Evolutionary conservation across 768 basidiomycete species (phyloP).

Genomic region (Hygrocybe punicea): DNA sequence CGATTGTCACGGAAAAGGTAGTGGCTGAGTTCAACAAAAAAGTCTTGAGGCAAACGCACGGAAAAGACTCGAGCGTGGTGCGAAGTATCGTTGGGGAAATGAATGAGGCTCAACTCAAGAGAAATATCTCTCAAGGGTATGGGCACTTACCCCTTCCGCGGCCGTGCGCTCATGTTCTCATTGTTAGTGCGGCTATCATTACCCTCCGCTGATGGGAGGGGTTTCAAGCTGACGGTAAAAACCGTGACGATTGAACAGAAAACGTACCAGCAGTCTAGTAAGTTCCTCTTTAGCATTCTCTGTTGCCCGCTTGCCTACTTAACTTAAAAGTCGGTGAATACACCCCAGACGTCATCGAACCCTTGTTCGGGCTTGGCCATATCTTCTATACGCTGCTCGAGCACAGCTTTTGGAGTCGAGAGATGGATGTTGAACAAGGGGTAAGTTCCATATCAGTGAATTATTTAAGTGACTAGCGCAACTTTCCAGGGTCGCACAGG

Average conservation of each 20-base stretch:
- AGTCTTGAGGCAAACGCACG: too few species aligned
- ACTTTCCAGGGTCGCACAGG: too few species aligned
- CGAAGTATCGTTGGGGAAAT: too few species aligned
- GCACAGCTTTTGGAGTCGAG: too few species aligned
- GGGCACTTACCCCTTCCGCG: conserved; percentile 21
- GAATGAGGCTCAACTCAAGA: too few species aligned
- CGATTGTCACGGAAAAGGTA: too few species aligned
- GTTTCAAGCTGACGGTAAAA: conserved; percentile 69
- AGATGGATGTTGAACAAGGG: too few species aligned
- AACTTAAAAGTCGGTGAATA: conserved; percentile 76
- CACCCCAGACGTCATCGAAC: conserved; percentile 97
- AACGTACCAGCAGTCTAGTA: conserved; percentile 84
- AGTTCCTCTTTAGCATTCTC: conserved; percentile 24
- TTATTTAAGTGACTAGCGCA: too few species aligned
- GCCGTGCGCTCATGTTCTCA: background rate
- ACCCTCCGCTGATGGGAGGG: conserved; percentile 56
- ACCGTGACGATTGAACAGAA: conserved; percentile 75
- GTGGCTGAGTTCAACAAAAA: too few species aligned
- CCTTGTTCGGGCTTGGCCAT: conserved; percentile 95
- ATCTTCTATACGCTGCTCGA: conserved; percentile 93
- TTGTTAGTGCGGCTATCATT: conserved; percentile 51
- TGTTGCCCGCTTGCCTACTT: background rate
- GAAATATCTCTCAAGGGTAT: conserved; percentile 72
- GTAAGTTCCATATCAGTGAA: too few species aligned
- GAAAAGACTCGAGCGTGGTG: too few species aligned